Evolutionary conservation across 371 early-diverging fungal genomes (phyloP), one percentile per base, ranked within the genome.

Genomic region (Syncephalastrum racemosum): DNA sequence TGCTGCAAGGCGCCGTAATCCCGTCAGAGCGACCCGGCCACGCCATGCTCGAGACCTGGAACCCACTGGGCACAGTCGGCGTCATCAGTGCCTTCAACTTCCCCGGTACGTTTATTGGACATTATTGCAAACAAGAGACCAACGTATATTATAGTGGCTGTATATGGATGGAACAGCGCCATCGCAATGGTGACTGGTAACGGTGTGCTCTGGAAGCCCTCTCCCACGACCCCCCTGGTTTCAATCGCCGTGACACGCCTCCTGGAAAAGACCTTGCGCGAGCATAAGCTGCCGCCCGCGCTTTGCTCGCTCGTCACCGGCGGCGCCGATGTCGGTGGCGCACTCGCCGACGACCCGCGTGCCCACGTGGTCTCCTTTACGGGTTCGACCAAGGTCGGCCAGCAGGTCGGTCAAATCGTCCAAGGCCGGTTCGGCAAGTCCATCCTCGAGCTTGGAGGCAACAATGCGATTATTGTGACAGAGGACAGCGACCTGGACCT

Each of bases 81-180:
- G 93, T 98, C 58, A 95, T 98, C 62, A 90, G 93, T 39, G 97
- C 98, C 6, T 98, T 95, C 76, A 93, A 94, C 73, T 95, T 91
- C 66, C 78, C 78, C 44, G 88, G 76, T 76, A 76, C 58, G 36
- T n/a, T n/a, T 12, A 22, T 36, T n/a, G 12, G 12, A 54, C 43
- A 6, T 48, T 36, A 13, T 22, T 36, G 16, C 36, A 39, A 15
- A 36, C 5, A 51, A 18, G 16, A 16, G 14, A 39, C 31, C 10
- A n/a, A 45, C 18, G 3, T 62, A 46, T 47, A 56, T 40, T 39
- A 62, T 70, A 68, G 85, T 86, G 12, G 87, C 86, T 57, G 87
- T 87, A 24, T 86, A 84, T 61, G 86, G 98, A 15, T 98, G 98
- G 98, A 98, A 98, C 81, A 83, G 87, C 59, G 94, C 98, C 12